These are phyloP conservation scores for Phytophthora sp. DNA, from an alignment of 352 stramenopile species.

Conservation along the genomic window DNA sequence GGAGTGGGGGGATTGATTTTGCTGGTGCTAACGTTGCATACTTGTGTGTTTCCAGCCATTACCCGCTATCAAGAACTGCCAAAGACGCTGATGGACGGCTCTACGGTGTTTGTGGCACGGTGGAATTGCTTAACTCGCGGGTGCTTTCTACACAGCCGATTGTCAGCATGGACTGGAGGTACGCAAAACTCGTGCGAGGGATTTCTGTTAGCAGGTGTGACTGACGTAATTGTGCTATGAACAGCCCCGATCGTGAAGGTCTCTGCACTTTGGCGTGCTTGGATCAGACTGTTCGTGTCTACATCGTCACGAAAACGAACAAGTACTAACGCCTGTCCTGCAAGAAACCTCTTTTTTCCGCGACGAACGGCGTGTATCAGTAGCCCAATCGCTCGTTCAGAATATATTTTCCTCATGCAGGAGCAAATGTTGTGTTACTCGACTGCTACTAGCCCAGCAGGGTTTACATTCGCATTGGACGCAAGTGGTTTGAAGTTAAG, in stretches of 20 bases:
- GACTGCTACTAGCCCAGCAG: constrained; percentile 73
- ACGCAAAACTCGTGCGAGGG: background rate
- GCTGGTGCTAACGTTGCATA: constrained; percentile 20
- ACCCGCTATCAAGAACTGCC: constrained; percentile 76
- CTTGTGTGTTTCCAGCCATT: constrained; percentile 56
- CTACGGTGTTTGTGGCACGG: constrained; percentile 89
- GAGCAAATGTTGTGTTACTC: constrained; percentile 35
- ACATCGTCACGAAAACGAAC: constrained; percentile 96
- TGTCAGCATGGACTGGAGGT: constrained; percentile 96
- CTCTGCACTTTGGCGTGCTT: constrained; percentile 92
- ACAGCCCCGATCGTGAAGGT: constrained; percentile 91
- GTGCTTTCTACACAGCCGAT: constrained; percentile 97
- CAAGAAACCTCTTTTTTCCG: background rate
- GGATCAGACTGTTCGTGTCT: constrained; percentile 95
- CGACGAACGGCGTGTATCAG: constrained; percentile 16
- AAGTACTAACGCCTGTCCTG: constrained; percentile 79
- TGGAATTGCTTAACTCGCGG: constrained; percentile 96
- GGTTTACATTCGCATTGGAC: constrained; percentile 64
- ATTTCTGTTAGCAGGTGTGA: background rate
- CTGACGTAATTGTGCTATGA: constrained; percentile 3
- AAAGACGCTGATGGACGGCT: constrained; percentile 88
- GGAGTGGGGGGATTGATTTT: background rate
- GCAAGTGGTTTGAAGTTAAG: constrained; percentile 67
- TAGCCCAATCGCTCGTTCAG: constrained; percentile 10
- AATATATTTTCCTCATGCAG: constrained; percentile 12